These are phyloP conservation scores for Aspergillus sp. DNA, from an alignment of 2,329 filamentous ascomycete species.

Conservation along the genomic window DNA sequence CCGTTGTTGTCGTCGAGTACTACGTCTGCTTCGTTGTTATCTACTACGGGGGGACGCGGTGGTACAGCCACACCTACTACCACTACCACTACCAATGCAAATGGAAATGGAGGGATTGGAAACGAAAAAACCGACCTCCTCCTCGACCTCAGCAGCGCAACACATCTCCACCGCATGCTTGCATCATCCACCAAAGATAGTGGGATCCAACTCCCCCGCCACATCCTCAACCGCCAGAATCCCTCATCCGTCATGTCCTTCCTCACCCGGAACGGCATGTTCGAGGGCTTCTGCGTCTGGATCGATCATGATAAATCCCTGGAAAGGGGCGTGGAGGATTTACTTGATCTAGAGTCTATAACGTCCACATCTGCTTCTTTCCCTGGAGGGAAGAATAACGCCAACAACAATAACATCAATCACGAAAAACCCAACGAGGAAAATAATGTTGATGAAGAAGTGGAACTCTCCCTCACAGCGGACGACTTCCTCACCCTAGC, in stretches of 20 bases:
- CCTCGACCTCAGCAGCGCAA: not conserved
- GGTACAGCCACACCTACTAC: not conserved
- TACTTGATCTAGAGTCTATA: not conserved
- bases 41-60: too few species aligned
- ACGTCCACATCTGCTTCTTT: too few species aligned
- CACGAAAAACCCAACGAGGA: not conserved
- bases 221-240: not conserved
- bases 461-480: not conserved
- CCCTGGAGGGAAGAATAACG: too few species aligned
- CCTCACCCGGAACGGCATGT: constrained; percentile 9
- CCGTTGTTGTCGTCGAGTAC: constrained; percentile 23
- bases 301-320: not conserved
- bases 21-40: not conserved
- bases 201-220: not conserved
- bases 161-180: not conserved
- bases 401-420: too few species aligned
- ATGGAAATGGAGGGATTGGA: not conserved
- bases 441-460: too few species aligned
- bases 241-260: not conserved
- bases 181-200: not conserved
- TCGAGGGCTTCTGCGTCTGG: constrained; percentile 12
- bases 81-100: not conserved
- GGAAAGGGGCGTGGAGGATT: not conserved
- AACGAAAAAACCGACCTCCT: not conserved
- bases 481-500: not conserved